A percentile compares a stretch with the other conserved stretches of the same genome.
Evolutionary conservation across 2,329 filamentous ascomycete species (phyloP).

Genomic region (Teratosphaeria pseudoeucalypti): DNA sequence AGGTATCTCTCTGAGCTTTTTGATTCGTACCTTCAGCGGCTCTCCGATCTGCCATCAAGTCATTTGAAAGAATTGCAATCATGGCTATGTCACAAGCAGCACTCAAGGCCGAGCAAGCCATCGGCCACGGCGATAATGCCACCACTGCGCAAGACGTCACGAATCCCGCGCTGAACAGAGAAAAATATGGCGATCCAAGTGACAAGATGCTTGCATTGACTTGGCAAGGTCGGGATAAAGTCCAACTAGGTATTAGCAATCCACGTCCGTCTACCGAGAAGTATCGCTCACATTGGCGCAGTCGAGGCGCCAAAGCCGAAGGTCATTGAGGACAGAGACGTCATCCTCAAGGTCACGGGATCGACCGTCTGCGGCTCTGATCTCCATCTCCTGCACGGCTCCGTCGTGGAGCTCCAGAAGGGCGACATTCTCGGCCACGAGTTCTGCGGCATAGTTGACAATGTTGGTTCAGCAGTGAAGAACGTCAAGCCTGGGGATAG

Average conservation of each 20-base stretch:
- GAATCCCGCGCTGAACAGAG: constrained; percentile 46
- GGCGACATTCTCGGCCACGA: constrained; percentile 44
- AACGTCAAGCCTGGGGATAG: constrained; percentile 40
- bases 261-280: too few relatives aligned
- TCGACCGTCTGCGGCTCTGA: constrained; percentile 53
- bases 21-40: not conserved
- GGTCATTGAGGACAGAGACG: constrained; percentile 62
- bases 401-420: constrained; percentile 40
- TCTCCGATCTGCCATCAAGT: not conserved
- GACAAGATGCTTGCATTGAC: constrained; percentile 65
- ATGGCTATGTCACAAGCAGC: constrained; percentile 54
- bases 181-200: constrained; percentile 40
- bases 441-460: constrained; percentile 42
- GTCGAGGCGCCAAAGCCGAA: constrained; percentile 59
- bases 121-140: constrained; percentile 59
- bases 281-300: too few relatives aligned
- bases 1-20: not conserved
- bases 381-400: constrained; percentile 45
- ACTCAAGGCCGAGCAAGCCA: constrained; percentile 51
- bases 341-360: constrained; percentile 68
- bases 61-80: not conserved
- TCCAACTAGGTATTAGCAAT: not conserved
- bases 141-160: constrained; percentile 58
- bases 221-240: constrained; percentile 34
- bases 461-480: constrained; percentile 33